phyloP scores from a whole-genome alignment of 1,284 basidiomycete species.

The Cryptococcus depauperatus region DNA sequence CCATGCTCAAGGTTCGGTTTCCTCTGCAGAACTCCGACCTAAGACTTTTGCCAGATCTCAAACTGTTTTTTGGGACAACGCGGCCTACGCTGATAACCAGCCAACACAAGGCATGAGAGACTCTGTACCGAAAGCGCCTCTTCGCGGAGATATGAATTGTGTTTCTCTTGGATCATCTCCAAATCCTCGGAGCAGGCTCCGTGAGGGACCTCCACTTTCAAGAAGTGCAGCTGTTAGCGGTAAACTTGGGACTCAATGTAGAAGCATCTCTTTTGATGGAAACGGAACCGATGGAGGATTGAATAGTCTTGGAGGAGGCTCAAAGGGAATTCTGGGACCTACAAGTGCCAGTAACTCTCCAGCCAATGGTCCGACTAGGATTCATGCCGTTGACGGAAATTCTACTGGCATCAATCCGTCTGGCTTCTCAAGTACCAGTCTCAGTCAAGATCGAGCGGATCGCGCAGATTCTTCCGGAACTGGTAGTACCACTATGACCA shows the following conservation, averaged over 20 bases:
- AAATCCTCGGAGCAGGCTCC: not conserved
- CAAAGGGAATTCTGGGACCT: too few relatives aligned
- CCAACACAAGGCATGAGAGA: not conserved
- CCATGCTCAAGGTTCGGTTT: not conserved
- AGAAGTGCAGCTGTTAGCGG: not conserved
- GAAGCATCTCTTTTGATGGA: not conserved
- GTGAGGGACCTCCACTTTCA: not conserved
- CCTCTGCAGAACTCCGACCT: slow-evolving; percentile 3
- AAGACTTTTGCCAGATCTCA: slow-evolving; percentile 26
- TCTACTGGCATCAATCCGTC: not conserved
- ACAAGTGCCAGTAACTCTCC: slow-evolving; percentile 1
- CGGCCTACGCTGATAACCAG: slow-evolving; percentile 21
- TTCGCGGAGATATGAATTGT: not conserved
- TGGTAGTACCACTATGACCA: not conserved
- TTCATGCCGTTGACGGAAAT: not conserved
- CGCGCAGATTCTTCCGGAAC: slow-evolving; percentile 1
- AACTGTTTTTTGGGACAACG: slow-evolving; percentile 42
- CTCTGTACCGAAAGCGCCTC: not conserved
- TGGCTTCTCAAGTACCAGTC: not conserved
- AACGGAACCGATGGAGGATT: not conserved
- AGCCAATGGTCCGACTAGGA: not conserved
- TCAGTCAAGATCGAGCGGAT: slow-evolving; percentile 3
- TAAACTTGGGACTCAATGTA: not conserved
- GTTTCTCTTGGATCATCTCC: not conserved
- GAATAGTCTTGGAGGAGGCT: too few relatives aligned